Conservation (phyloP, 495 filamentous ascomycete species). For the Aspergillus nanangensis region DNA sequence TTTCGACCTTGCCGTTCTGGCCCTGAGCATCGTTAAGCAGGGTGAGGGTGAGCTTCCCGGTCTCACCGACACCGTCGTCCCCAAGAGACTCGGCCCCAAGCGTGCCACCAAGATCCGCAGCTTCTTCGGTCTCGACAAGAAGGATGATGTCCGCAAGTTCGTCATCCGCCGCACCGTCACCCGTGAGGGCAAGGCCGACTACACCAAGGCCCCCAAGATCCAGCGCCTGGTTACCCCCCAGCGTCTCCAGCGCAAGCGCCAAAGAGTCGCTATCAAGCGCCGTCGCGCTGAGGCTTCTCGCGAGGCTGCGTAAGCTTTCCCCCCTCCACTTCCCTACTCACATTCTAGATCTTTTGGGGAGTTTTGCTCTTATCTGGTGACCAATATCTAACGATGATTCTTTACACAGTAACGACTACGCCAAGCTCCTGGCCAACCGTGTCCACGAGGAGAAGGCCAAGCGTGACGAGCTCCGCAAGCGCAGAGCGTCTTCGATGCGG, state of each 20-base stretch:
- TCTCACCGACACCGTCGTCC: conserved; percentile 92
- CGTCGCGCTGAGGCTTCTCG: conserved; percentile 89
- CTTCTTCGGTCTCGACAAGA: conserved; percentile 99
- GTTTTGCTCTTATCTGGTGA: no score
- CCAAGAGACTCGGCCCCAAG: conserved; percentile 98
- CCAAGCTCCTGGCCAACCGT: conserved; percentile 88
- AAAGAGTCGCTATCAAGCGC: conserved; percentile 95
- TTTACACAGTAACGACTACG: conserved; percentile 70
- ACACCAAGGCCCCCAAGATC: conserved; percentile 99
- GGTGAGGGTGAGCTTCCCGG: conserved; percentile 90
- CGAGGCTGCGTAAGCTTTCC: conserved; percentile 89
- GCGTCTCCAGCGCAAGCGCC: conserved; percentile 99
- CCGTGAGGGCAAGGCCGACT: conserved; percentile 90
- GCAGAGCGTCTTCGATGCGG: conserved; percentile 91
- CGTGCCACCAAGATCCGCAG: conserved; percentile 97
- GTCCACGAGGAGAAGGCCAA: conserved; percentile 88
- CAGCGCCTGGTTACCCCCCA: conserved; percentile 99
- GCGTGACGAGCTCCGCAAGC: conserved; percentile 89
- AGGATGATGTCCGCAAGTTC: conserved; percentile 99
- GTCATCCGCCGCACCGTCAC: conserved; percentile 99
- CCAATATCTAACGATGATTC: conserved; percentile 29
- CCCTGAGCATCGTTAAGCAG: conserved; percentile 94
- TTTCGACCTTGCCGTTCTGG: conserved; percentile 88
- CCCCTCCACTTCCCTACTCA: neutral
- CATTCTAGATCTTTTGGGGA: no score